Conservation (phyloP, 257 asterid species). For the Fraxinus cuspidata region DNA sequence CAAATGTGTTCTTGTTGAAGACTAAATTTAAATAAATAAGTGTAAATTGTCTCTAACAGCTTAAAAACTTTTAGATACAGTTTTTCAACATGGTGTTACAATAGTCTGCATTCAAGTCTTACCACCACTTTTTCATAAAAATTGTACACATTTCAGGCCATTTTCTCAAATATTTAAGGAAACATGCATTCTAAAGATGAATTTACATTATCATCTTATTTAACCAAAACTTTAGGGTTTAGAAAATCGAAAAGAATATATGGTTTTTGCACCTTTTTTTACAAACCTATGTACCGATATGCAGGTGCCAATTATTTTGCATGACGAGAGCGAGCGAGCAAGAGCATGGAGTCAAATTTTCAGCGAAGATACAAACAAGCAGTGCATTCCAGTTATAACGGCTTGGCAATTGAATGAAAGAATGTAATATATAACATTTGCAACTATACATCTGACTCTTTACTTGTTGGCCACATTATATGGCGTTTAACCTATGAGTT, state of each 20-base stretch:
- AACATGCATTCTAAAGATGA: neutral
- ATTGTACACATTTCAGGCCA: too few relatives aligned
- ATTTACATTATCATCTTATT: constrained; percentile 1
- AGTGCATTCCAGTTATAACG: constrained; percentile 86
- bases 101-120: neutral
- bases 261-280: neutral
- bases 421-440: constrained; percentile 51
- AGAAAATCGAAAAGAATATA: neutral
- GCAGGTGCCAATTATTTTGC: constrained; percentile 89
- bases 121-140: neutral
- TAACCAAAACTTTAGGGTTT: neutral
- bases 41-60: neutral
- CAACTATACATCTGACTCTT: neutral
- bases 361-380: constrained; percentile 85
- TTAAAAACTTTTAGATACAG: neutral
- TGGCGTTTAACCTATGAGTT: constrained; percentile 8
- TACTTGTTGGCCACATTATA: neutral
- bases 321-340: constrained; percentile 80
- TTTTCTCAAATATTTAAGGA: constrained; percentile 17
- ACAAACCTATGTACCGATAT: constrained; percentile 7
- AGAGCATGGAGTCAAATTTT: constrained; percentile 84
- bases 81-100: neutral
- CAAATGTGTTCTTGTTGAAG: neutral
- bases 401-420: constrained; percentile 99
- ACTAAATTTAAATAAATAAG: neutral